phyloP scores from a whole-genome alignment of 2,329 filamentous ascomycete genomes.

The Dactylellina drechsleri region DNA sequence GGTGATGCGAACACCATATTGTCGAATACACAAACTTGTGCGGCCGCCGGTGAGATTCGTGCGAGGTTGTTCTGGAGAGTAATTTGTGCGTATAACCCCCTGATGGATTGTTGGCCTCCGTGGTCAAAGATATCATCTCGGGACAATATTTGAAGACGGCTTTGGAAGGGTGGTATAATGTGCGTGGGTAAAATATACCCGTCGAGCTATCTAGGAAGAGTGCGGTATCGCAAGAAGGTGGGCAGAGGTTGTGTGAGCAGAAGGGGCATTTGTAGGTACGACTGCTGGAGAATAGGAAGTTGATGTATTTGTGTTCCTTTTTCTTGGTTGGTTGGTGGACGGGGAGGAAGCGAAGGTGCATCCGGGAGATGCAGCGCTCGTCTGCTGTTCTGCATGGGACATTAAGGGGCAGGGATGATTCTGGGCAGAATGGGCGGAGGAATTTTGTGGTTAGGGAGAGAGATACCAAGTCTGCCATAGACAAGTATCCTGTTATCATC shows the following conservation, averaged over 20 bases:
- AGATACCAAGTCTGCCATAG: constrained; percentile 16
- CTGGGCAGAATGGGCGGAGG: constrained; percentile 20
- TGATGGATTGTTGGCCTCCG: neutral
- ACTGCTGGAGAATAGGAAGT: neutral
- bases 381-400: neutral
- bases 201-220: constrained; percentile 27
- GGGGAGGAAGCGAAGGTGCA: constrained; percentile 37
- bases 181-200: constrained; percentile 22
- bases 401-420: neutral
- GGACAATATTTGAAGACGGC: constrained; percentile 34
- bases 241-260: constrained; percentile 24
- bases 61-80: constrained; percentile 3
- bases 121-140: neutral
- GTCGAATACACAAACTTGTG: constrained; percentile 27
- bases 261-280: constrained; percentile 23
- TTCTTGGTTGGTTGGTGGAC: neutral
- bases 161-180: constrained; percentile 12
- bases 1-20: constrained; percentile 43
- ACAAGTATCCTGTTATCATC: constrained; percentile 13
- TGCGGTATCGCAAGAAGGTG: constrained; percentile 18
- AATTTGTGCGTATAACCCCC: constrained; percentile 6
- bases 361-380: constrained; percentile 18
- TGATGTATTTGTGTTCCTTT: neutral
- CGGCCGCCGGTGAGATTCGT: neutral
- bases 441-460: constrained; percentile 36